A percentile compares a stretch with the other conserved stretches of the same genome.
These are phyloP conservation scores for Candida patagonica DNA, from an alignment of 805 yeast species.

Conservation along the genomic window DNA sequence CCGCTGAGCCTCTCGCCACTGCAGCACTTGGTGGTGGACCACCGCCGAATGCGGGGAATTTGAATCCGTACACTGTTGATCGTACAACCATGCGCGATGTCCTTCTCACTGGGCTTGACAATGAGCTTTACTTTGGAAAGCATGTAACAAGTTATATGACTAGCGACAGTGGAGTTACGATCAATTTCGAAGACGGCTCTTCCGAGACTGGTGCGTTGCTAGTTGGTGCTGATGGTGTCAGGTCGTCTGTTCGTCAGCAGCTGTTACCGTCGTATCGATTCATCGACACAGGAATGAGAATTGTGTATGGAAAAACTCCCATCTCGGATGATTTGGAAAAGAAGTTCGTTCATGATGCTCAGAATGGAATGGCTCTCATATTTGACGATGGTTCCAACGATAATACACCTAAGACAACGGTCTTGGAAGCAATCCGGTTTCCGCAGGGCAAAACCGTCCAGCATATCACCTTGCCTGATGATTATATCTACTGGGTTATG, in stretches of 20 bases:
- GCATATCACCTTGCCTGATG: no score
- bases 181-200: neutral
- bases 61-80: conserved; percentile 3
- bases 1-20: no score
- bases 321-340: neutral
- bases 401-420: neutral
- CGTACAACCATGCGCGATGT: neutral
- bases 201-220: neutral
- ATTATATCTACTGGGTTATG: no score
- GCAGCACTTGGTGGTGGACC: no score
- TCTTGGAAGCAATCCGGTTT: neutral
- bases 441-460: no score
- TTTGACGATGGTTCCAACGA: no score
- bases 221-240: conserved; percentile 2
- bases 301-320: conserved; percentile 2
- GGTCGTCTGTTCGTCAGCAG: conserved; percentile 1
- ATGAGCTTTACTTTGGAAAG: neutral
- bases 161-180: neutral
- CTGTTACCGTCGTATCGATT: neutral
- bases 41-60: no score
- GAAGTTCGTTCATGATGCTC: neutral
- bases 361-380: neutral
- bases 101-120: neutral
- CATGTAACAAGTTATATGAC: neutral
- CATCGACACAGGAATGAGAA: neutral